These are phyloP conservation scores for Salvia splendens DNA, from an alignment of 257 asterid genomes.

Conservation along the genomic window DNA sequence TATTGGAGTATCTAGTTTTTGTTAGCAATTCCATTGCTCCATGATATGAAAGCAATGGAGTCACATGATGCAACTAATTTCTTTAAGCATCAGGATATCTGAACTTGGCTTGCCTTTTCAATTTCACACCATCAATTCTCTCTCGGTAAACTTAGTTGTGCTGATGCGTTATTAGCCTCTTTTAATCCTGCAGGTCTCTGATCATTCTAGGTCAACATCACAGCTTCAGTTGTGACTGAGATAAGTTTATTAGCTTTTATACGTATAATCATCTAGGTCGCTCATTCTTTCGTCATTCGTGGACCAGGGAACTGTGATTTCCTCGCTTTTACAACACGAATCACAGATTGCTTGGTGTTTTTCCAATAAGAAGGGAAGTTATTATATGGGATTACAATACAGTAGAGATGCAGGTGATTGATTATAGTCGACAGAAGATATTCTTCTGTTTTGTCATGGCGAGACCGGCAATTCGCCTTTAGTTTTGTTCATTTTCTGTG, in stretches of 20 bases:
- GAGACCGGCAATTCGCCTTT: constrained; percentile 14
- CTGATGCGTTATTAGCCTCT: constrained; percentile 5
- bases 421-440: constrained; percentile 20
- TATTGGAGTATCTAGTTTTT: no score
- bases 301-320: constrained; percentile 67
- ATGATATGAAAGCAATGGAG: no score
- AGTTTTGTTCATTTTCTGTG: background rate
- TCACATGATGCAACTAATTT: no score
- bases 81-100: no score
- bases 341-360: constrained; percentile 51
- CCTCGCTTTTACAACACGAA: constrained; percentile 38
- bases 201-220: constrained; percentile 30
- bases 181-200: constrained; percentile 41
- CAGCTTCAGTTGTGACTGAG: constrained; percentile 33
- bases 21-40: no score
- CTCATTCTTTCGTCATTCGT: constrained; percentile 51
- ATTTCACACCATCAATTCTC: no score
- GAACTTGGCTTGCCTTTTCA: no score
- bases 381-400: constrained; percentile 25
- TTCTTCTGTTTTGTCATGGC: constrained; percentile 26
- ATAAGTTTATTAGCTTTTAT: constrained; percentile 36
- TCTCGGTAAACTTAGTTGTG: no score
- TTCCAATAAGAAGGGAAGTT: constrained; percentile 35
- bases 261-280: constrained; percentile 36
- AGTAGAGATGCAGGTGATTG: constrained; percentile 30